A percentile compares a stretch with the other conserved stretches of the same genome.
Evolutionary conservation across 148 eudicot genomes (phyloP).

Genomic region (Polygonum maritimum): DNA sequence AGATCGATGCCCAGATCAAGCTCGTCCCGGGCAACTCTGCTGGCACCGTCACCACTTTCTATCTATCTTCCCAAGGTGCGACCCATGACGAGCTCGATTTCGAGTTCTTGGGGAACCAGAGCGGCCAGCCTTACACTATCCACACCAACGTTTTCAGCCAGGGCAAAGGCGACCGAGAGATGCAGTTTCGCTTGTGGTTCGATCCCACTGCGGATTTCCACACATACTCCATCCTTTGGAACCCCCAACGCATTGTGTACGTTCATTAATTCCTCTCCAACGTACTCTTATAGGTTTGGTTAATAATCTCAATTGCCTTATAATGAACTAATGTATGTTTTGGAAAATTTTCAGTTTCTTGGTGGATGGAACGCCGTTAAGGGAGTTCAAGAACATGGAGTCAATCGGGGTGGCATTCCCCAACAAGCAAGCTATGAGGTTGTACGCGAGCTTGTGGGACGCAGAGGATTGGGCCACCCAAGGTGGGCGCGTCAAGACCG

Average conservation of each 20-base stretch:
- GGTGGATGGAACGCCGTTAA: constrained; percentile 41
- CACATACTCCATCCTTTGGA: constrained; percentile 64
- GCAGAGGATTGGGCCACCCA: constrained; percentile 19
- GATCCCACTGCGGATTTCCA: constrained; percentile 70
- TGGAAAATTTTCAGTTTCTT: constrained; percentile 26
- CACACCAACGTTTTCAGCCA: constrained; percentile 46
- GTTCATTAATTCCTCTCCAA: not conserved
- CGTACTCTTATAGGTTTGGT: too few species aligned
- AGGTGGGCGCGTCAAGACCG: too few species aligned
- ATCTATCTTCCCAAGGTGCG: constrained; percentile 13
- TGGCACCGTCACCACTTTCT: constrained; percentile 90
- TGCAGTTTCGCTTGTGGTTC: constrained; percentile 77
- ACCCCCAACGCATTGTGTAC: constrained; percentile 21
- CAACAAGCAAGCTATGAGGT: constrained; percentile 51
- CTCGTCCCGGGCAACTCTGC: constrained; percentile 85
- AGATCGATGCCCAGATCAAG: constrained; percentile 73
- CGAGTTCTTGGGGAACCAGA: constrained; percentile 75
- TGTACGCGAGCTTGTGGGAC: constrained; percentile 55
- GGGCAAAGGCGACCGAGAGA: constrained; percentile 41
- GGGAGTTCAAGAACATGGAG: constrained; percentile 52
- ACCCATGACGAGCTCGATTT: constrained; percentile 70
- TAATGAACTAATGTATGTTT: not conserved
- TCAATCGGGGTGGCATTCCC: constrained; percentile 45
- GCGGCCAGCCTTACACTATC: constrained; percentile 78
- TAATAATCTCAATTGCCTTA: too few species aligned